Percentiles rank a stretch among this genome's conserved stretches.
Evolutionary conservation across 768 basidiomycete genomes (phyloP).

Genomic region (Suillus cothurnatus): DNA sequence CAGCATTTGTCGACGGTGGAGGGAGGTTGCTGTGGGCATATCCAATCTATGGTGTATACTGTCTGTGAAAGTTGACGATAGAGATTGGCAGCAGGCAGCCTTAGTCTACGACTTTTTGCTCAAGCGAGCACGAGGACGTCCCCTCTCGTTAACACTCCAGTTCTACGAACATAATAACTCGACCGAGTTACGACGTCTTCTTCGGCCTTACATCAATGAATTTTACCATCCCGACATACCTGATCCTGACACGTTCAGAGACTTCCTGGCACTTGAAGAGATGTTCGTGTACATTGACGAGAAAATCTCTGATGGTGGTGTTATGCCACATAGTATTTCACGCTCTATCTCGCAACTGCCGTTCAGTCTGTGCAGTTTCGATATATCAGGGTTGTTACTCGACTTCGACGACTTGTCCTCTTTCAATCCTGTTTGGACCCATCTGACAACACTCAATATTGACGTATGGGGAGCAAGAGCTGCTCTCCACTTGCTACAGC

Average conservation of each 20-base stretch:
- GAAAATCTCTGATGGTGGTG: rapidly evolving
- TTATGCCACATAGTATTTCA: background rate
- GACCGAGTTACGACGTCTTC: background rate
- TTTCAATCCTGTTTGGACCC: background rate
- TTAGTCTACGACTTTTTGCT: slow-evolving; percentile 14
- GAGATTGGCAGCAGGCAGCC: slow-evolving; percentile 13
- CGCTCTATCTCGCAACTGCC: background rate
- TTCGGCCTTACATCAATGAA: background rate
- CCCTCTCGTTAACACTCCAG: slow-evolving; percentile 21
- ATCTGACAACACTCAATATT: background rate
- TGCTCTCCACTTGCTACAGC: background rate
- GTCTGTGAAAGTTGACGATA: background rate
- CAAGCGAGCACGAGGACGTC: slow-evolving; percentile 8
- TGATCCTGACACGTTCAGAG: background rate
- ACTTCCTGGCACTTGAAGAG: background rate
- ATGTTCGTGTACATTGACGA: background rate
- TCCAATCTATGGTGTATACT: slow-evolving; percentile 46
- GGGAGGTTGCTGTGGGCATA: slow-evolving; percentile 34
- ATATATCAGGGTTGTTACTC: background rate
- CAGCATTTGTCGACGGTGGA: no score
- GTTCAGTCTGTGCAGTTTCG: background rate
- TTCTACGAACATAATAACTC: background rate
- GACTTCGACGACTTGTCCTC: background rate
- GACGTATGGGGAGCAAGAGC: background rate
- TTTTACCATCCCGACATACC: background rate